Conservation (phyloP, 306 rosid species). For the Acacia crassicarpa region DNA sequence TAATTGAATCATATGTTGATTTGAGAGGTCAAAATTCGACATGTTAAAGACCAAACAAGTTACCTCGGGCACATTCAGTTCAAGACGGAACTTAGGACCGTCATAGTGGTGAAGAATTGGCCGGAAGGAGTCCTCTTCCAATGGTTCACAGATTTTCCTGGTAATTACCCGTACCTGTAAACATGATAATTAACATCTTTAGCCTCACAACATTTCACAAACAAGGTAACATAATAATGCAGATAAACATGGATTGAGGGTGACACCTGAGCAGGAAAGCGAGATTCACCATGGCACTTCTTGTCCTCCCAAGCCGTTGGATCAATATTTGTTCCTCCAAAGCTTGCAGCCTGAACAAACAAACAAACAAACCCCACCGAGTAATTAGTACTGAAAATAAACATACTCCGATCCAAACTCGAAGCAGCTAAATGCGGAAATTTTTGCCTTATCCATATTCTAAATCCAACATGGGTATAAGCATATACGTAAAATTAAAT, state of each 20-base stretch:
- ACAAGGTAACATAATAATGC: background rate
- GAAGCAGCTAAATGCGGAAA: background rate
- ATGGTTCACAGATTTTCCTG: slow-evolving; percentile 77
- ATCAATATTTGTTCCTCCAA: slow-evolving; percentile 93
- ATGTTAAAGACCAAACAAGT: background rate
- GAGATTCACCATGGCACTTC: slow-evolving; percentile 84
- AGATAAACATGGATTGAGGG: background rate
- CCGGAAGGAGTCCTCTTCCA: slow-evolving; percentile 93
- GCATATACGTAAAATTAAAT: slow-evolving; percentile 1
- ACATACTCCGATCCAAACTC: background rate
- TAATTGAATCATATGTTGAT: background rate
- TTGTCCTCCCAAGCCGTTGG: slow-evolving; percentile 97
- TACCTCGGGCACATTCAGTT: slow-evolving; percentile 81
- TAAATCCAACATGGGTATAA: background rate
- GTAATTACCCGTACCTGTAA: slow-evolving; percentile 72
- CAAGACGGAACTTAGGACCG: slow-evolving; percentile 95
- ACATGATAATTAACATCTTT: background rate
- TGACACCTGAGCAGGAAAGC: slow-evolving; percentile 95
- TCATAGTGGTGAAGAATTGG: slow-evolving; percentile 96
- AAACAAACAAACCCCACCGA: background rate
- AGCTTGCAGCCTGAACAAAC: slow-evolving; percentile 79
- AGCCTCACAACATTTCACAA: slow-evolving; percentile 1
- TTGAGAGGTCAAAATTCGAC: background rate
- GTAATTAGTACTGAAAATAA: background rate
- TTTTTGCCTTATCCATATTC: background rate